A percentile compares a stretch with the other conserved stretches of the same genome.
Evolutionary conservation across 768 basidiomycete genomes (phyloP).

Genomic region (Boletus eberwhitei): DNA sequence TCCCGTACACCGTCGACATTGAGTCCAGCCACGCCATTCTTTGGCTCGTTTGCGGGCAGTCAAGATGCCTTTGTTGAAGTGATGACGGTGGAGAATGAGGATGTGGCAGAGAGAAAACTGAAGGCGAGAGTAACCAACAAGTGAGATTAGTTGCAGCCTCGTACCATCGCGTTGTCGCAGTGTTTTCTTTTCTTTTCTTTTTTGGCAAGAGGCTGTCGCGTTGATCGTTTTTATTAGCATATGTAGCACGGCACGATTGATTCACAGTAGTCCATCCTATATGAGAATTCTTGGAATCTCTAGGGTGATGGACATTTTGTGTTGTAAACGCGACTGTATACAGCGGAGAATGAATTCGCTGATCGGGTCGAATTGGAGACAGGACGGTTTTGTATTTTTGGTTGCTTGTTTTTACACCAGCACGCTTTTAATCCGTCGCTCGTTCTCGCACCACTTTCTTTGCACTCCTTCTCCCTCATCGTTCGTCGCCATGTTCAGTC

Average conservation of each 20-base stretch:
- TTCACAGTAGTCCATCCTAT: conserved; percentile 1
- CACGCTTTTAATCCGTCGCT: conserved; percentile 17
- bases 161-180: not conserved
- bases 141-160: conserved; percentile 4
- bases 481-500: conserved; percentile 30
- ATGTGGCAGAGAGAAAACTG: conserved; percentile 21
- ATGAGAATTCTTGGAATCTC: not conserved
- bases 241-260: conserved; percentile 1
- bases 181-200: conserved; percentile 3
- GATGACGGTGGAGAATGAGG: conserved; percentile 22
- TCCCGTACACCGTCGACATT: conserved; percentile 60
- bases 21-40: conserved; percentile 71
- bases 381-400: conserved; percentile 4
- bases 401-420: conserved; percentile 6
- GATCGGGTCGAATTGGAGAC: not conserved
- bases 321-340: not conserved
- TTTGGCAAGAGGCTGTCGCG: conserved; percentile 11
- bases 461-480: conserved; percentile 10
- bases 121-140: conserved; percentile 19
- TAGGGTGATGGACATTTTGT: too few relatives aligned
- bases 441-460: conserved; percentile 21
- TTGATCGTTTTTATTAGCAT: conserved; percentile 1
- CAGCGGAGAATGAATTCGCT: conserved; percentile 27
- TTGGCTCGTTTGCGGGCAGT: conserved; percentile 48
- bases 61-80: conserved; percentile 34